Evolutionary conservation across 2,329 filamentous ascomycete genomes (phyloP), one percentile per base, ranked within the genome.

Genomic region (Curvularia hawaiiensis): DNA sequence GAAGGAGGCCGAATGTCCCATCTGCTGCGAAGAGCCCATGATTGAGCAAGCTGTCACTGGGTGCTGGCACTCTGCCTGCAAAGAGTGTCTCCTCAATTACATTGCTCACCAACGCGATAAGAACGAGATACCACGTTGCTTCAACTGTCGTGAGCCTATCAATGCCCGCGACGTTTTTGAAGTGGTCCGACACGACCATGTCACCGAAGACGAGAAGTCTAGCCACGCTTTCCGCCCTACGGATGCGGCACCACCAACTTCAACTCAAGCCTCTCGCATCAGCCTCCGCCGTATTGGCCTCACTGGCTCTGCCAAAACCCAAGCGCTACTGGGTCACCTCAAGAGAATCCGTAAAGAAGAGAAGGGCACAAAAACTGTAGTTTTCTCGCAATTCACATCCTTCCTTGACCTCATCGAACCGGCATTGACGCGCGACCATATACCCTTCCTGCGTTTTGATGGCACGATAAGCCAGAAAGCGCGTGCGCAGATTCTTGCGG

Each of bases 61-160:
- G 0, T 99, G 95, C 77, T 99, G 95, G 92, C 95, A 99, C 76
- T 96, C 91, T 33, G 93, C 95, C 0, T 99, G 95, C 80, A 97
- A 95, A 77, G 89, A 91, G 61, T 99, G 95, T 68, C 79, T 98
- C n/a, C 80, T 96, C 2, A 88, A 92, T 66, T 97, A 92, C 67
- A 96, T 99, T 70, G 87, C 90, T 61, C 92, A 97, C 69, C 90
- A 97, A 74, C 89, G 84, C 4, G 88, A 91, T 64, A 91, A 89
- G 57, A 87, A 88, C 43, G 85, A 91, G 49, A 76, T 89, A 0
- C 90, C 95, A 1, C 86, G 89, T 10, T 99, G 95, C 77, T 96
- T 97, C 79, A 94, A 90, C 64, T 99, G 95, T 73, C 90, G 95
- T 31, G 90, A 92, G 66, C 83, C 87, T 12, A 88, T 99, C 69